Conservation (phyloP, 192 early-diverging fungal species). For the Spinellus fusiger region DNA sequence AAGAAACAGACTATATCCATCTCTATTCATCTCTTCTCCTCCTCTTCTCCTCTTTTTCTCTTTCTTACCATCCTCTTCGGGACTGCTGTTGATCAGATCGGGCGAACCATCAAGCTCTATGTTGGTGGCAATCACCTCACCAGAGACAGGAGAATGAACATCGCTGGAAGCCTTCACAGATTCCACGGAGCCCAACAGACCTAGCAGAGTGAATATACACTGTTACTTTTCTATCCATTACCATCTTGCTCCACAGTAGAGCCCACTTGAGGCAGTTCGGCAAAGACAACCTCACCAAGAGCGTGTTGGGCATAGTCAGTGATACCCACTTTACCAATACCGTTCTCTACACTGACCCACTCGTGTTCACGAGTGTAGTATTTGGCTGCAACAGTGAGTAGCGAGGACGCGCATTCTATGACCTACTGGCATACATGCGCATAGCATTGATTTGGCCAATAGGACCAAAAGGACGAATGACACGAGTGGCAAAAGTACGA, state of each 20-base stretch:
- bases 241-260: constrained; percentile 54
- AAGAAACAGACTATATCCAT: constrained; percentile 1
- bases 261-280: constrained; percentile 77
- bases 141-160: constrained; percentile 81
- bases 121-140: constrained; percentile 80
- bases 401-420: background rate
- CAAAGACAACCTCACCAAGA: constrained; percentile 93
- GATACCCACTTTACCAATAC: constrained; percentile 83
- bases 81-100: constrained; percentile 68
- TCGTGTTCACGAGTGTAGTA: constrained; percentile 88
- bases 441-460: background rate
- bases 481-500: constrained; percentile 12
- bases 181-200: constrained; percentile 78
- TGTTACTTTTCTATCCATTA: constrained; percentile 21
- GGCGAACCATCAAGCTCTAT: constrained; percentile 55
- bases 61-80: constrained; percentile 65
- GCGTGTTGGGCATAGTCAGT: constrained; percentile 86
- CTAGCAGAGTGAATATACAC: constrained; percentile 26
- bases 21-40: background rate
- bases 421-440: constrained; percentile 19
- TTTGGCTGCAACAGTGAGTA: constrained; percentile 43
- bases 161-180: constrained; percentile 94
- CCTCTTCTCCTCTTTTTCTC: background rate
- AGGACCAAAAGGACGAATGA: constrained; percentile 9
- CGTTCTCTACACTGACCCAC: constrained; percentile 75